A percentile compares a stretch with the other conserved stretches of the same genome.
Evolutionary conservation across 1,139 yeast species (phyloP).

Genomic region (Waltiozyma sp.): DNA sequence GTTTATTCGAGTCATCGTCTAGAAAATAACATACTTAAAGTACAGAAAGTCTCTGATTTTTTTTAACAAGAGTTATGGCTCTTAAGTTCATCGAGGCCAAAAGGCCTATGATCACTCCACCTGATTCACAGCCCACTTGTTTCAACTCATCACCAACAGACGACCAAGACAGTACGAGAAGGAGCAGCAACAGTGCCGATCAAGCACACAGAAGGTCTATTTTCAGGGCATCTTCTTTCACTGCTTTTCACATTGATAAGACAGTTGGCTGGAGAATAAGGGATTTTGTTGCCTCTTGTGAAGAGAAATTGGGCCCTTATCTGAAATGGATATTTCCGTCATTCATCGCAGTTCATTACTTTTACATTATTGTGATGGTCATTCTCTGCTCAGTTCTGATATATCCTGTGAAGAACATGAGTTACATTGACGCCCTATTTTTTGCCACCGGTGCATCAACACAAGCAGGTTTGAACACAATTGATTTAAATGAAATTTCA

Average conservation of each 20-base stretch:
- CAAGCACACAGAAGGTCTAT: slow-evolving; percentile 1
- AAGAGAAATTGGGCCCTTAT: slow-evolving; percentile 32
- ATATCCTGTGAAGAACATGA: slow-evolving; percentile 57
- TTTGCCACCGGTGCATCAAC: slow-evolving; percentile 69
- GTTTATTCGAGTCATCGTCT: too few relatives aligned
- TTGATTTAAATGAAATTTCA: slow-evolving; percentile 47
- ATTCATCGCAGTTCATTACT: slow-evolving; percentile 72
- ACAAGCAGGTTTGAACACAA: slow-evolving; percentile 85
- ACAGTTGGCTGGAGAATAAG: slow-evolving; percentile 27
- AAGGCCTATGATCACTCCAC: slow-evolving; percentile 3
- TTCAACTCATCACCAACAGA: not conserved
- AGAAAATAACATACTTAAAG: too few relatives aligned
- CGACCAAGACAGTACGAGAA: not conserved
- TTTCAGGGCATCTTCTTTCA: slow-evolving; percentile 7
- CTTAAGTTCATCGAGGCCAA: not conserved
- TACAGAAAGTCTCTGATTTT: not conserved
- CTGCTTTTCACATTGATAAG: slow-evolving; percentile 17
- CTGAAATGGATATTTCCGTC: slow-evolving; percentile 49
- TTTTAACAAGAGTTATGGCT: not conserved
- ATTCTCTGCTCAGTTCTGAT: slow-evolving; percentile 62
- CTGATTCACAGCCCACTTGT: not conserved
- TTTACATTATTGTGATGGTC: slow-evolving; percentile 41
- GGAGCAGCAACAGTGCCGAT: not conserved
- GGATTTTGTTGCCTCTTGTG: slow-evolving; percentile 23
- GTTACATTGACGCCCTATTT: slow-evolving; percentile 73